Percentiles rank a stretch among this genome's conserved stretches.
Evolutionary conservation across 345 rosid species (phyloP).

Genomic region (Eucalyptus leucophloia): DNA sequence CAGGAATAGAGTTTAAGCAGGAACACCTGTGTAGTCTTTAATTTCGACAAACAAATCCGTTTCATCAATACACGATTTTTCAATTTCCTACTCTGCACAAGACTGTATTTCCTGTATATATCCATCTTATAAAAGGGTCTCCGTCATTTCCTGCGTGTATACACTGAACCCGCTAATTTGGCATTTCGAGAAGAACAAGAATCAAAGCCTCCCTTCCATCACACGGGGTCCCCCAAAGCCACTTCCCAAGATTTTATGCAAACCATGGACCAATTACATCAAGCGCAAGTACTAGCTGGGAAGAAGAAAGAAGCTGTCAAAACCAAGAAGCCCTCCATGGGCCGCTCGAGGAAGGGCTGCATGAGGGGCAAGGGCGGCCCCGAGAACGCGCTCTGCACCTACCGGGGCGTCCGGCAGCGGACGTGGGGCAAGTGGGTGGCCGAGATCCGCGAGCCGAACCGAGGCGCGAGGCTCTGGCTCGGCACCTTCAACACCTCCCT

Average conservation of each 20-base stretch:
- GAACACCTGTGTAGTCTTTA: background rate
- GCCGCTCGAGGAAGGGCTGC: constrained; percentile 88
- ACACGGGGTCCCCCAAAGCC: background rate
- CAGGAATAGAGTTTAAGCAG: background rate
- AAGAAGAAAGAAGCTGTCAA: background rate
- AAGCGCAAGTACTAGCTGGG: background rate
- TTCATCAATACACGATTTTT: background rate
- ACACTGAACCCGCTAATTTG: background rate
- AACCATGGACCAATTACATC: background rate
- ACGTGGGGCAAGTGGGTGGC: constrained; percentile 99
- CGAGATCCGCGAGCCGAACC: constrained; percentile 84
- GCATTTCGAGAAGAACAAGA: background rate
- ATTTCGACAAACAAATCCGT: background rate
- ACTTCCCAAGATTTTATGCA: background rate
- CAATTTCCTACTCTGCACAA: background rate
- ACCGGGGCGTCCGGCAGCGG: constrained; percentile 86
- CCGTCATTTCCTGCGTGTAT: background rate
- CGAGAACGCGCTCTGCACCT: constrained; percentile 75
- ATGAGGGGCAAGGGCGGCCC: constrained; percentile 98
- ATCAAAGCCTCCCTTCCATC: background rate
- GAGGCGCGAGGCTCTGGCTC: constrained; percentile 92
- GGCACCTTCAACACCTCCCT: constrained; percentile 80
- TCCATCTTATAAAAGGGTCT: background rate
- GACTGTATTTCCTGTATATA: background rate
- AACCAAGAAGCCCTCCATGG: constrained; percentile 40